Conservation (phyloP, 202 grass and related monocot species). For the Tripidium arundinaceum region DNA sequence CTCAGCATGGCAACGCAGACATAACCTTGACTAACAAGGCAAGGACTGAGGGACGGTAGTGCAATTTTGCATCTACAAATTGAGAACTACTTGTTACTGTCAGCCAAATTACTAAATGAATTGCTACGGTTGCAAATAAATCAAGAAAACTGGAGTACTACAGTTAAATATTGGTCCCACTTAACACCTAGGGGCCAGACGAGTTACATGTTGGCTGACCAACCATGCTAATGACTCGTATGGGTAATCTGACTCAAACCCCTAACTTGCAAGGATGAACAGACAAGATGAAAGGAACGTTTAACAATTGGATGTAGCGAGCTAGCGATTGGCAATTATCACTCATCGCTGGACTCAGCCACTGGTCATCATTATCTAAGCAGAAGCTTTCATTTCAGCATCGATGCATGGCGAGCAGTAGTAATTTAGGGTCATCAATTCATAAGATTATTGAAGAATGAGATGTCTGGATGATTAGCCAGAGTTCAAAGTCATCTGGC, state of each 20-base stretch:
- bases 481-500: not conserved
- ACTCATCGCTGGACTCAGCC: not conserved
- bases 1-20: no score
- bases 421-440: not conserved
- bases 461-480: constrained; percentile 8
- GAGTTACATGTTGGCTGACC: no score
- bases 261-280: no score
- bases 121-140: no score
- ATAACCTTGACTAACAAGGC: no score
- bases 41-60: no score
- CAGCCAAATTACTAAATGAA: not conserved
- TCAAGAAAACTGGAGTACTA: no score
- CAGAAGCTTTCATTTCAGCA: not conserved
- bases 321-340: not conserved
- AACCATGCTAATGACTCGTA: not conserved
- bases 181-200: no score
- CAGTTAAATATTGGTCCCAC: no score
- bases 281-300: not conserved
- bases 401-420: not conserved
- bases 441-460: constrained; percentile 16
- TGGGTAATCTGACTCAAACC: no score
- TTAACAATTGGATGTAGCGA: not conserved
- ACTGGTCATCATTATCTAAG: not conserved
- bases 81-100: not conserved
- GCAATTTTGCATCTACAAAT: not conserved